Evolutionary conservation across 495 filamentous ascomycete genomes (phyloP), one percentile per base, ranked within the genome.

Genomic region (Aspergillus carlsbadensis): DNA sequence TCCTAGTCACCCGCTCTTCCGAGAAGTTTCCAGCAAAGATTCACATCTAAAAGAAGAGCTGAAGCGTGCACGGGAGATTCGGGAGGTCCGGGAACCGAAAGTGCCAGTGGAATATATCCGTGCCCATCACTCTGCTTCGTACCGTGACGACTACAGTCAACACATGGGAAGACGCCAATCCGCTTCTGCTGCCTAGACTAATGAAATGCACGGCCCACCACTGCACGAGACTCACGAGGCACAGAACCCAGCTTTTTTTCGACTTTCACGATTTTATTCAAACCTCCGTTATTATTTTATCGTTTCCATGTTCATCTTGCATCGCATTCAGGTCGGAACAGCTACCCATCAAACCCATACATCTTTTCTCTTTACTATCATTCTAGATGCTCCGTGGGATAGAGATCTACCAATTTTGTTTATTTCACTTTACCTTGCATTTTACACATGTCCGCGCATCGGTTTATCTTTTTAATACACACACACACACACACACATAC

Each of bases 121-220:
- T 31, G 24, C 45, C 6, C 13, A 26, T 22, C 36, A 37, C 36
- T 10, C 26, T 36, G 1, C 51, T 13, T 17, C 51, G 10, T 21
- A 36, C 26, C 35, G 60, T n/a, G 65, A 67, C 0, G 55, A 65
- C 5, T 49, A 56, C 22, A 66, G 58, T 36, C 57, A 61, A n/a
- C 39, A 54, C n/a, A 34, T 54, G 3, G 54, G 55, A 35, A 54
- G 71, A 61, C 69, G 67, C 1, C 63, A 69, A 39, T 67, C 67
- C 2, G 49, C 69, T 35, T 63, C 52, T 10, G 21, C 42, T 29
- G 3, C 3, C 8, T 29, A 29, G 26, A 3, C 24, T 69, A 57
- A 64, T 39, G 48, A 60, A 44, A 47, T 29, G 26, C 26, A 29
- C 26, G 26, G 26, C 8, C 36, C 44, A 69, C 59, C 61, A 66